Evolutionary conservation across 1,284 basidiomycete species (phyloP), one percentile per base, ranked within the genome.

Genomic region (Cutaneotrichosporon sp.): DNA sequence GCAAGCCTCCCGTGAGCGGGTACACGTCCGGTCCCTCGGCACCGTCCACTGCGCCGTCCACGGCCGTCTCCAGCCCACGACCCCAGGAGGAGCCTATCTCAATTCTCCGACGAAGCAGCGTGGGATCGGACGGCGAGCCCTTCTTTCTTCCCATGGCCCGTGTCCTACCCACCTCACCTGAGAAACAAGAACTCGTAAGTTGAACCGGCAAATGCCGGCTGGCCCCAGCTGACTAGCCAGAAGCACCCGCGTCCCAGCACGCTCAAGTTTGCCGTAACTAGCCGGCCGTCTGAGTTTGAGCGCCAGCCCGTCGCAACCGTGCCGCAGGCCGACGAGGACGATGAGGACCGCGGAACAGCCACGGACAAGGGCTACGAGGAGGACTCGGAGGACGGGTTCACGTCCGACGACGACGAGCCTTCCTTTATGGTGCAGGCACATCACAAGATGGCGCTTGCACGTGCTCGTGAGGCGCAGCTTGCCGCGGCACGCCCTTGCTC

Each of bases 301-400:
- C 60, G 54, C 18, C 25, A 38, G 20, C 51, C 14, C 5, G 46
- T 29, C 1, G n/a, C 45, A 25, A 14, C n/a, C 13, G 9, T 29
- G 46, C 13, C 22, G 8, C 27, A 56, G 7, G 14, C 22, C 2
- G 45, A 34, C 16, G 58, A 47, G 22, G 52, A 51, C 9, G 55
- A 43, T 14, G 61, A 38, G 33, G 56, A 60, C 18, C 47, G 51
- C 4, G 16, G 27, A 10, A 27, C 24, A 1, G 24, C 55, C 20
- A 52, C 47, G 8, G 71, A 74, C 54, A 27, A 56, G 1, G 73
- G 73, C 24, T 75, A 75, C 54, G 67, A 70, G 47, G 73, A 75
- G 46, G 73, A 75, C 51, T 69, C 70, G 14, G 73, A 77, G 53
- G 72, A 70, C 31, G 74, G 72, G 4, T 68, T 67, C 45, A 67